Evolutionary conservation across 1,284 basidiomycete species (phyloP), one percentile per base, ranked within the genome.

Genomic region (Athelia psychrophila): DNA sequence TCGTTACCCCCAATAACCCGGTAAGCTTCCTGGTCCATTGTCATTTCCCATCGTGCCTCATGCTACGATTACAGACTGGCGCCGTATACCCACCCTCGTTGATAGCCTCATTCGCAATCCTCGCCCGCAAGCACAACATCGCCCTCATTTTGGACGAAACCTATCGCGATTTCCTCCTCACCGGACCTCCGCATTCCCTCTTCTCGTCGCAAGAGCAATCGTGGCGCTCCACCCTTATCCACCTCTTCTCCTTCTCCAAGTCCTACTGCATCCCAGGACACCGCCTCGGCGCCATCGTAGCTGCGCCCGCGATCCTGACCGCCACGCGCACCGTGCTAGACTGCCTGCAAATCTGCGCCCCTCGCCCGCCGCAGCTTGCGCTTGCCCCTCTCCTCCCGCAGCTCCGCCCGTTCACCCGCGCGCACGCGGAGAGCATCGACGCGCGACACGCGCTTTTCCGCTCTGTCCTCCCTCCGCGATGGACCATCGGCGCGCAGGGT

Each of bases 131-230:
- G 50, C 68, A 77, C 27, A 71, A 77, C 3, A 65, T 95, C 10
- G 86, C 91, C 0, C 78, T 95, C n/a, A 80, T 95, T 20, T 56
- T 95, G n/a, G 91, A 94, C 66, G 90, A 93, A 68, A 93, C 92
- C 0, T 95, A 96, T 67, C 81, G 91, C 18, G 92, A 95, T 62
- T 94, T 95, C 61, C 75, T 93, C 44, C 68, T 77, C 1, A 62
- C 74, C 15, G 67, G 67, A 23, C 71, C 74, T 6, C 82, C 86
- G 0, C 88, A 87, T 64, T 58, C 62, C 36, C 75, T 86, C 20
- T 89, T 85, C 63, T 60, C 66, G 4, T 9, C 53, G 19, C 52
- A 54, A 38, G 36, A 52, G 3, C 56, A 52, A 58, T 51, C 61
- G 3, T 92, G 89, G 88, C 76, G 87, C 33, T 63, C 67, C 0